Conservation (phyloP, 1,284 basidiomycete species). For the Paramarasmius palmivorus region DNA sequence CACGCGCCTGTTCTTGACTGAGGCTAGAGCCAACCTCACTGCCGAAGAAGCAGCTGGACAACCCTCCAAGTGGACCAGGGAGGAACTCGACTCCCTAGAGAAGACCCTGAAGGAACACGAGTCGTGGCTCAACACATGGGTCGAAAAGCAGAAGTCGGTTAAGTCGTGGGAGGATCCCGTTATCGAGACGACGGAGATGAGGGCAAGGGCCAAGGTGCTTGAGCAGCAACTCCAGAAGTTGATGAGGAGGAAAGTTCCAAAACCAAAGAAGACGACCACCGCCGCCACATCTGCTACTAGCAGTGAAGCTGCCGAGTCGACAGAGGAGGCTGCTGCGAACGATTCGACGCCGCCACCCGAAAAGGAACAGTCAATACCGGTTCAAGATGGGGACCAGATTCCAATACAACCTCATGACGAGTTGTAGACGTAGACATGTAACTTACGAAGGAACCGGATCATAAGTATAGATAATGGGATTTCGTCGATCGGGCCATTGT, state of each 20-base stretch:
- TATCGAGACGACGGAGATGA: slow-evolving; percentile 81
- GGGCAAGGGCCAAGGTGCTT: slow-evolving; percentile 75
- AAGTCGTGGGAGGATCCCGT: slow-evolving; percentile 79
- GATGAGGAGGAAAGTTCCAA: slow-evolving; percentile 65
- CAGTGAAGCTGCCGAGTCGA: background rate
- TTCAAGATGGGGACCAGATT: slow-evolving; percentile 12
- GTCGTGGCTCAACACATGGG: slow-evolving; percentile 75
- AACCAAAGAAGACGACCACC: slow-evolving; percentile 50
- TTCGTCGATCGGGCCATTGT: too few species aligned
- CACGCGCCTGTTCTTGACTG: slow-evolving; percentile 77
- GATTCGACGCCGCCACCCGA: background rate
- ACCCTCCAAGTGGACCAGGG: slow-evolving; percentile 76
- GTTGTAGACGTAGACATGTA: slow-evolving; percentile 4
- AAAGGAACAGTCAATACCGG: slow-evolving; percentile 5
- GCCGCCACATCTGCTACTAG: slow-evolving; percentile 24
- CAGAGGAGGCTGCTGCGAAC: background rate
- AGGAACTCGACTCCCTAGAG: slow-evolving; percentile 80
- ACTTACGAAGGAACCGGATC: too few species aligned
- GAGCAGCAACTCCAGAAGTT: slow-evolving; percentile 74
- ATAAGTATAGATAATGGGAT: too few species aligned
- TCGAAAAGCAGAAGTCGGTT: slow-evolving; percentile 78
- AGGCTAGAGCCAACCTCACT: slow-evolving; percentile 75
- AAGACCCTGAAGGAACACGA: slow-evolving; percentile 76
- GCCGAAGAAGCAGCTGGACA: slow-evolving; percentile 54
- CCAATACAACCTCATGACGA: slow-evolving; percentile 15